Percentiles rank a stretch among this genome's conserved stretches.
These are phyloP conservation scores for Gynochthodes officinalis DNA, from an alignment of 257 asterid genomes.

Conservation along the genomic window DNA sequence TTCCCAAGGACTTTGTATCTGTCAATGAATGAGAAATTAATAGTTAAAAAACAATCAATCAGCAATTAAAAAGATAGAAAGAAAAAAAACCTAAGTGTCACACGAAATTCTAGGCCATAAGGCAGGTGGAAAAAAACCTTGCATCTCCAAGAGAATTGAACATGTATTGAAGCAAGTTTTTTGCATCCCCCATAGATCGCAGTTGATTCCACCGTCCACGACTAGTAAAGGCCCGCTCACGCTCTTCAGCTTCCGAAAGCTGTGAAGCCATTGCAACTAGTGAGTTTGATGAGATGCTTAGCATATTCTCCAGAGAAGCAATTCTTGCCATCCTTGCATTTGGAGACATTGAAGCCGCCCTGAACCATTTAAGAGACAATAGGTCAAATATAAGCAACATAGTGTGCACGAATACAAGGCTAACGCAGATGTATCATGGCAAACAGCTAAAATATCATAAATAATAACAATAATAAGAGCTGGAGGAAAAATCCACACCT, in stretches of 20 bases:
- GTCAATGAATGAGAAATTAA: background rate
- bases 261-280: slow-evolving; percentile 99
- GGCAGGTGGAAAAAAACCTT: slow-evolving; percentile 40
- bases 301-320: slow-evolving; percentile 93
- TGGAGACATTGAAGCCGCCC: slow-evolving; percentile 93
- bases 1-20: background rate
- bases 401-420: background rate
- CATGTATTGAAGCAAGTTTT: slow-evolving; percentile 80
- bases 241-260: slow-evolving; percentile 98
- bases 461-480: background rate
- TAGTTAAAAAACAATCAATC: background rate
- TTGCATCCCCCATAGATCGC: slow-evolving; percentile 97
- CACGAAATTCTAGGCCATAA: background rate
- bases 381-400: background rate
- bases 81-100: too few relatives aligned
- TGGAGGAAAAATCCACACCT: slow-evolving; percentile 42
- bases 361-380: slow-evolving; percentile 27
- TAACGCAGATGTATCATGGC: background rate
- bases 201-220: slow-evolving; percentile 98
- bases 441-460: background rate
- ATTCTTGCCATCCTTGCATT: slow-evolving; percentile 91
- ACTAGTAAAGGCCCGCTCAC: slow-evolving; percentile 70
- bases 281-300: slow-evolving; percentile 86
- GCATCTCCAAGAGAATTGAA: slow-evolving; percentile 82
- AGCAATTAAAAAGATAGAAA: too few relatives aligned